Base-by-base conservation (phyloP, 2,329 filamentous ascomycete genomes). In the Claviceps paspali region DNA sequence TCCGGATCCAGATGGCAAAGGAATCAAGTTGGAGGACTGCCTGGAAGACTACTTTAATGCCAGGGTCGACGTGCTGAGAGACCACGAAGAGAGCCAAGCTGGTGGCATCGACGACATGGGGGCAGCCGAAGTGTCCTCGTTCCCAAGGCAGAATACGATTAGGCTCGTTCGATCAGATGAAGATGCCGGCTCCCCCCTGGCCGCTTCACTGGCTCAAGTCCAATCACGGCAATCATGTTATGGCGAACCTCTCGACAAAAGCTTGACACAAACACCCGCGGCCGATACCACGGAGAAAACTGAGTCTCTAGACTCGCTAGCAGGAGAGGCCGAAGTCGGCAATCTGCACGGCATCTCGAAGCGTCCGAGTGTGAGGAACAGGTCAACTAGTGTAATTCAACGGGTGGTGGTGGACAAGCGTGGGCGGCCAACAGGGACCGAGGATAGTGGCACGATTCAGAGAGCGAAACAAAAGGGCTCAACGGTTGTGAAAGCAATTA, bases 21-120 rank as follows among this genome's bases (percentile, higher is more conserved):
- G 70, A 3, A 70, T 95, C 43, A 86, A 79, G 21, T 62, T 98
- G 15, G 91, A 96, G 57, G 82, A 92, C 46, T 96, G 88, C 48
- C 61, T 98, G 14, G 87, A 95, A 54, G 78, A 81, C 37, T 96
- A 95, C 52, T 96, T 96, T 67, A 95, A 96, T 57, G 87, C 87
- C 40, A 73, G 77, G 39, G 85, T 98, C 37, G 86, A 95, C 50
- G 86, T 98, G 3, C 78, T 81, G 46, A 72, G 88, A 36, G 81
- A 88, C 40, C 70, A 67, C 37, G 57, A 66, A 23, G 70, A 72
- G 37, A 68, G 76, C 45, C 70, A 71, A 47, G 56, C 62, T 40
- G 50, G 53, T 12, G 39, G 37, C 9, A 35, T 48, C 2, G 54
- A 57, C 9, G 56, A 60, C 8, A 43, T 36, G 33, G 43, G 30